Base-by-base conservation (phyloP, 352 stramenopile genomes). In the Phytophthora pistaciae region DNA sequence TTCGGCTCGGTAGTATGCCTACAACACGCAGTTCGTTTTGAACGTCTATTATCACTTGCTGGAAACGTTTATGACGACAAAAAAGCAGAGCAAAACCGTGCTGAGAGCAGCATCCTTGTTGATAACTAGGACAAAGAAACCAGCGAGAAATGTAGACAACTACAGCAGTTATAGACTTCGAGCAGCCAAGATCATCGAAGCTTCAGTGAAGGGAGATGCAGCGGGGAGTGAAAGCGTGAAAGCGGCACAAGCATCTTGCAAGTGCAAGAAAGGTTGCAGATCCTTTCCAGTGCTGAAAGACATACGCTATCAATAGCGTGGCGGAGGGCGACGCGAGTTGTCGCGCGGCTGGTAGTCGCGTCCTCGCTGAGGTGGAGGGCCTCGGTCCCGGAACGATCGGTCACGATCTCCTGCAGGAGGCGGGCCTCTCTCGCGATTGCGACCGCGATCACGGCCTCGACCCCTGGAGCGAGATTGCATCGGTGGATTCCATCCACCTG, bases 381-480 rank as follows among this genome's bases (percentile, higher is more conserved):
- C 77, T 56, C 76, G 69, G 58, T 78, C 71, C 48, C 78, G 67
- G 23, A 77, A 78, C 46, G 59, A 68, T 25, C 72, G 76, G 60
- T 79, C 72, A 64, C 72, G 68, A 72, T 77, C 63, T 38, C 68
- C 66, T 20, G 50, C 66, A 54, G 61, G 31, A 53, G 60, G 61
- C 36, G 64, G 63, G 7, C 55, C 64, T 56, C 75, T 70, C 18
- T 81, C 70, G 6, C 81, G 81, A 36, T 82, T 81, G 21, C 81
- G 79, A 29, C 68, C 77, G 11, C 84, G 84, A 59, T 87, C 78
- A 25, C 82, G 84, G 40, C 77, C 85, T 44, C 80, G 84, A 60
- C 85, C 79, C 66, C 75, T 77, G 38, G 80, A 61, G 38, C 63
- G 66, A 20, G 66, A 57, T 59, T 77, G 65, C 71, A 73, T 68